Conservation (phyloP, 1,139 yeast species). For the Hansenula sp. region DNA sequence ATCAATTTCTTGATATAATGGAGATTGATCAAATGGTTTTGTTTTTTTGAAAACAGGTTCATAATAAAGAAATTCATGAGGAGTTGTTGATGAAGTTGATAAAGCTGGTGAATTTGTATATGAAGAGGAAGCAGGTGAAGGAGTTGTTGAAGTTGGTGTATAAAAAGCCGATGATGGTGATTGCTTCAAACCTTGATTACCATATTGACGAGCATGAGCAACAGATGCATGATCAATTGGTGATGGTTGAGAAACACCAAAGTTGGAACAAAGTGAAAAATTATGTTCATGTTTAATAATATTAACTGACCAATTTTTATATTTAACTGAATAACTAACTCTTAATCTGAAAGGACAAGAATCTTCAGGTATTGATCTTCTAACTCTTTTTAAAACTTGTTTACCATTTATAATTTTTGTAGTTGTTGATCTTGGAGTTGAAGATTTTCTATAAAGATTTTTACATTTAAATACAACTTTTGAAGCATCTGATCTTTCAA, state of each 20-base stretch:
- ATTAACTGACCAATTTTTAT: conserved; percentile 50
- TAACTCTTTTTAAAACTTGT: conserved; percentile 12
- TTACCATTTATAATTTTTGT: conserved; percentile 8
- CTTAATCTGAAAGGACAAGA: conserved; percentile 68
- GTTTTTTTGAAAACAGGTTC: not conserved
- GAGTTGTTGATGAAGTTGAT: conserved; percentile 12
- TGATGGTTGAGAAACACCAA: conserved; percentile 11
- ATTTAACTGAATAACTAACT: conserved; percentile 57
- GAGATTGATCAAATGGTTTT: conserved; percentile 13
- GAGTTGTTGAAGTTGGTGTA: conserved; percentile 5
- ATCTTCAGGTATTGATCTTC: conserved; percentile 20
- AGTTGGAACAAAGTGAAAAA: conserved; percentile 18
- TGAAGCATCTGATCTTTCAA: conserved; percentile 64
- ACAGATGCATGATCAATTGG: not conserved
- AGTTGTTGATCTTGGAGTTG: conserved; percentile 10
- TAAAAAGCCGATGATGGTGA: not conserved
- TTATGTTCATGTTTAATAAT: conserved; percentile 30
- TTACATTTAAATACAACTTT: conserved; percentile 72
- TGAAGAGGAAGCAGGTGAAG: conserved; percentile 7
- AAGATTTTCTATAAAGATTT: conserved; percentile 28
- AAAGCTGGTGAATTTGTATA: conserved; percentile 21
- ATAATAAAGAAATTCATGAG: conserved; percentile 2
- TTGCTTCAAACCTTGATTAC: not conserved
- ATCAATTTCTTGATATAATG: conserved; percentile 13
- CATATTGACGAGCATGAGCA: not conserved